Evolutionary conservation across 805 yeast species (phyloP).

Genomic region (Wickerhamiella alocasiicola): DNA sequence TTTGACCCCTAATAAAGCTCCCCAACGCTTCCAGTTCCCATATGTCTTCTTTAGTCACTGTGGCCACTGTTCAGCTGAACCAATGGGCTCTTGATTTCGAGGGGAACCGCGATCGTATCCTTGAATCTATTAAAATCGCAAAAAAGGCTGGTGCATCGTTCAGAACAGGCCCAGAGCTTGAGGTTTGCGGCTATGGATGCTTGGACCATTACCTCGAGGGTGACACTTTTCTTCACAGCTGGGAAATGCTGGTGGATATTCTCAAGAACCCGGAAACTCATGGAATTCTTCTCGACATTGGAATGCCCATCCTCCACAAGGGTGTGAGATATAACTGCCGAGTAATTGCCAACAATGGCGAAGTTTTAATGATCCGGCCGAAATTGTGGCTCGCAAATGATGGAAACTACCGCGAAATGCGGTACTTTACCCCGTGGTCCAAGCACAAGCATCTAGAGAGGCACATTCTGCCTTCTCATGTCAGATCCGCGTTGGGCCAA

Average conservation of each 20-base stretch:
- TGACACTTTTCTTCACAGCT: slow-evolving; percentile 77
- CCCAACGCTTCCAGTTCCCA: not conserved
- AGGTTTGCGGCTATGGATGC: slow-evolving; percentile 69
- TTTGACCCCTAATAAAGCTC: too few relatives aligned
- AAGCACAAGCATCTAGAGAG: slow-evolving; percentile 64
- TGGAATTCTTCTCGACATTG: slow-evolving; percentile 77
- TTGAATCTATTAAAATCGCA: slow-evolving; percentile 68
- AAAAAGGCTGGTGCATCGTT: slow-evolving; percentile 62
- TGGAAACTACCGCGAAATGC: slow-evolving; percentile 96
- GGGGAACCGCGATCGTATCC: slow-evolving; percentile 85
- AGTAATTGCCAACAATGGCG: slow-evolving; percentile 63
- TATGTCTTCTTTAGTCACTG: slow-evolving; percentile 48
- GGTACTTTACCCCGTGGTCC: slow-evolving; percentile 92
- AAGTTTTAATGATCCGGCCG: slow-evolving; percentile 78
- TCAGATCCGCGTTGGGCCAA: slow-evolving; percentile 58
- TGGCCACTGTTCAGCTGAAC: slow-evolving; percentile 88
- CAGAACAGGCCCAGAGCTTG: slow-evolving; percentile 95
- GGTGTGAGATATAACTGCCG: slow-evolving; percentile 88
- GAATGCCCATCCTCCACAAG: slow-evolving; percentile 86
- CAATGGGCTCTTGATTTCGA: slow-evolving; percentile 99
- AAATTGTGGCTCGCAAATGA: slow-evolving; percentile 90
- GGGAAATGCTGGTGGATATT: slow-evolving; percentile 87
- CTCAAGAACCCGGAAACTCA: slow-evolving; percentile 52
- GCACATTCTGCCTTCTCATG: slow-evolving; percentile 55
- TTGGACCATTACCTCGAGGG: slow-evolving; percentile 82